Conservation (phyloP, 148 eudicot species). For the Drosera capensis region DNA sequence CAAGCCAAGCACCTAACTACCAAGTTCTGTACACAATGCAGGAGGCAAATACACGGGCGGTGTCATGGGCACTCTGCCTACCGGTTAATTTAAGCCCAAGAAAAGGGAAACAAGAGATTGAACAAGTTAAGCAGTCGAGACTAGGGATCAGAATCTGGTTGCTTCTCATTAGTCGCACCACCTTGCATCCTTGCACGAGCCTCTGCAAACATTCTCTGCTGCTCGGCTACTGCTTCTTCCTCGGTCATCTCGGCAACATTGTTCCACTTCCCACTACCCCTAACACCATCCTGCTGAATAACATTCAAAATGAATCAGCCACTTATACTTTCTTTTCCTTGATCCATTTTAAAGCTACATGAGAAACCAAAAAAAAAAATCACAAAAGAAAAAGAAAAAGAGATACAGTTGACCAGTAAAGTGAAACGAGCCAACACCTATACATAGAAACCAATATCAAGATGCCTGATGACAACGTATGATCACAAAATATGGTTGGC, state of each 20-base stretch:
- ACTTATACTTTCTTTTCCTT: not conserved
- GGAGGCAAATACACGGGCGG: not conserved
- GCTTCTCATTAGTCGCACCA: constrained; percentile 30
- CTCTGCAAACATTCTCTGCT: constrained; percentile 98
- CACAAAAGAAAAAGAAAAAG: not conserved
- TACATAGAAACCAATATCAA: no score
- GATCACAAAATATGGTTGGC: no score
- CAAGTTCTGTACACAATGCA: not conserved
- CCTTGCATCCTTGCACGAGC: constrained; percentile 99
- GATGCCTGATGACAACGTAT: no score
- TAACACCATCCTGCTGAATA: constrained; percentile 63
- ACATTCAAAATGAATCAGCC: not conserved
- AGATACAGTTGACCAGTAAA: no score
- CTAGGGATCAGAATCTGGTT: constrained; percentile 33
- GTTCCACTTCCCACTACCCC: constrained; percentile 54
- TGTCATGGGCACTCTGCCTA: not conserved
- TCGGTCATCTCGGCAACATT: constrained; percentile 80
- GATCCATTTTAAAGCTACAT: not conserved
- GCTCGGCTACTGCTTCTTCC: constrained; percentile 96
- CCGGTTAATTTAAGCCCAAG: not conserved
- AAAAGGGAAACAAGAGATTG: not conserved
- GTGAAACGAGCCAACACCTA: no score
- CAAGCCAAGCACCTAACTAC: no score
- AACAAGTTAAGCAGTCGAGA: constrained; percentile 24
- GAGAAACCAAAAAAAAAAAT: not conserved